Evolutionary conservation across 129 eudicot species (phyloP), one percentile per base, ranked within the genome.

Genomic region (Flaveria linearis): DNA sequence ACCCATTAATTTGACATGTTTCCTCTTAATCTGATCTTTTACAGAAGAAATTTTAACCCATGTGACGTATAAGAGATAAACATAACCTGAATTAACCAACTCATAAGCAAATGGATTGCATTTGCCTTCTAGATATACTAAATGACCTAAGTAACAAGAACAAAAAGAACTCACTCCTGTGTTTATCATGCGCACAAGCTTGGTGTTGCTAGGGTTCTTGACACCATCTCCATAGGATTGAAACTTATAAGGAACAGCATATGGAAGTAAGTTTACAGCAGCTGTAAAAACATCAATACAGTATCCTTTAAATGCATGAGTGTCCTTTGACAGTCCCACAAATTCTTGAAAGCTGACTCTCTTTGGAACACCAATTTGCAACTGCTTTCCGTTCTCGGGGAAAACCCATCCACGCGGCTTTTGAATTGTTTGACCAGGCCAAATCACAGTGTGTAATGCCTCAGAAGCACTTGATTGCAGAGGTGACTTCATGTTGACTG

Each of bases 351-450:
- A 93, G 79, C 94, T 89, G 62, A 83, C 87, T 43, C 89, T 81
- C 65, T 78, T 78, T 10, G 97, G 90, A 15, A 93, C 96, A 47
- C 88, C 97, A 13, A 93, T 88, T 69, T 64, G 75, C 73, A 93
- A 55, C 51, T 72, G 77, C 75, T 69, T 87, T 52, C 92, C 97
- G 46, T 87, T 90, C 72, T 90, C 85, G 0, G 98, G 97, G 63
- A 93, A 93, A 65, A 87, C 98, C 98, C 98, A 93, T 50, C 98
- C 98, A 3, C 92, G 95, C 20, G 97, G 98, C 39, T 80, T 90
- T 55, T 69, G 67, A 16, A 74, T 76, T 9, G 87, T 82, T 81
- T 83, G 81, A 17, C 98, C 98, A 1, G 98, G 98, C 98, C 98
- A 93, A 60, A 93, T 62, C 18, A 76, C 92, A n/a, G 62, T 2